phyloP scores from a whole-genome alignment of 306 rosid genomes.

The Senna tora region DNA sequence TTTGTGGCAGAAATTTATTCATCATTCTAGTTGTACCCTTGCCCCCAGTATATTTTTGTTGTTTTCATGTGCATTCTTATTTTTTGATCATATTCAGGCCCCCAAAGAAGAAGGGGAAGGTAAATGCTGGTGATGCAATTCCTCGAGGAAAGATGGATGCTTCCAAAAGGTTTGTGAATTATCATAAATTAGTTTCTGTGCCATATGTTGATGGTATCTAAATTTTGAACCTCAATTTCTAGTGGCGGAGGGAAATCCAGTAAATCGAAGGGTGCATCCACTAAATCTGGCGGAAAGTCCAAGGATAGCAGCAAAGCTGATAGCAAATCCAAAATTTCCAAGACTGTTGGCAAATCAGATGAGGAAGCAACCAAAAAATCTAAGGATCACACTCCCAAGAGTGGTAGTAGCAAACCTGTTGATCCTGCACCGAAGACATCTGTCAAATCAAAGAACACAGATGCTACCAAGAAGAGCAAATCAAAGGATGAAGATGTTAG shows the following conservation, averaged over 20 bases:
- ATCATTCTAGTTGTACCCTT: too few species aligned
- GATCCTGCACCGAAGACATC: slow-evolving; percentile 48
- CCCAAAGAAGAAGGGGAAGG: slow-evolving; percentile 67
- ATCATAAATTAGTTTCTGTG: slow-evolving; percentile 9
- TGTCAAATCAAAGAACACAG: slow-evolving; percentile 55
- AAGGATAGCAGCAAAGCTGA: slow-evolving; percentile 52
- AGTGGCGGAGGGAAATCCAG: slow-evolving; percentile 67
- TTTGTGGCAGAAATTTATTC: too few species aligned
- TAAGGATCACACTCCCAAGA: slow-evolving; percentile 60
- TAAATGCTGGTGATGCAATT: slow-evolving; percentile 45
- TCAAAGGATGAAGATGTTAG: slow-evolving; percentile 61
- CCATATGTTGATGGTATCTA: slow-evolving; percentile 32
- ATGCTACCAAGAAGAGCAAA: slow-evolving; percentile 54
- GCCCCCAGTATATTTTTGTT: background rate
- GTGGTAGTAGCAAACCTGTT: slow-evolving; percentile 53
- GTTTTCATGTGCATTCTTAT: slow-evolving; percentile 8
- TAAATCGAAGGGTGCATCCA: slow-evolving; percentile 55
- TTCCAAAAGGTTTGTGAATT: slow-evolving; percentile 61
- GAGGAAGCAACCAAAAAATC: slow-evolving; percentile 52
- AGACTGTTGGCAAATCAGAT: slow-evolving; percentile 53
- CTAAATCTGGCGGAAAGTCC: slow-evolving; percentile 49
- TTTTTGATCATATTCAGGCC: slow-evolving; percentile 53
- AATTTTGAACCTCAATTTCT: slow-evolving; percentile 32
- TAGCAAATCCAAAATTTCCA: slow-evolving; percentile 60
- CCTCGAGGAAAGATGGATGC: slow-evolving; percentile 57